These are phyloP conservation scores for Hypocreales sp. DNA, from an alignment of 2,329 filamentous ascomycete species.

Conservation along the genomic window DNA sequence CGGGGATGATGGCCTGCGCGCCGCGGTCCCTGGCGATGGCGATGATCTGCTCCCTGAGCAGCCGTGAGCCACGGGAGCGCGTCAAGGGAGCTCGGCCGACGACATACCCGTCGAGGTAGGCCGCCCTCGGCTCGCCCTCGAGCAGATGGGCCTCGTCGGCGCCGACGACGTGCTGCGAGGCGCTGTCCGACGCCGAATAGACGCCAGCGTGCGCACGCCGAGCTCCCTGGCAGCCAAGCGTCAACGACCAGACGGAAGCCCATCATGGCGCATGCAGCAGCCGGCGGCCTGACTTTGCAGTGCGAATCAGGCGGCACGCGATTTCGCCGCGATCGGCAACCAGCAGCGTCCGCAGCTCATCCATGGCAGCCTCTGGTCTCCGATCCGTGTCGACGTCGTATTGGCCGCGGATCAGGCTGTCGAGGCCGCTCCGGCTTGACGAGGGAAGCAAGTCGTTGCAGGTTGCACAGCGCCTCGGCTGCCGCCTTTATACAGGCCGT, in stretches of 20 bases:
- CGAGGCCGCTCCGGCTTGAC: no score
- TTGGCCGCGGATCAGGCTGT: no score
- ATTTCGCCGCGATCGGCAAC: constrained; percentile 15
- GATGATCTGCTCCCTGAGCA: constrained; percentile 8
- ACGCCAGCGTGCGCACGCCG: not conserved
- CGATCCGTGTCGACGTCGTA: no score
- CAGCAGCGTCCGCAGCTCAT: not conserved
- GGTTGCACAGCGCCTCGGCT: no score
- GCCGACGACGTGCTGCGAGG: constrained; percentile 19
- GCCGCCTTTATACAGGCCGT: no score
- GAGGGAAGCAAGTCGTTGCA: no score
- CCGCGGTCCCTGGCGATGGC: constrained; percentile 22
- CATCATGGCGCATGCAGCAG: not conserved
- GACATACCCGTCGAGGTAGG: not conserved
- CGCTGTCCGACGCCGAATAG: constrained; percentile 25
- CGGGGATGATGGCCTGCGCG: constrained; percentile 36
- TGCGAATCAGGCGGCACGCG: not conserved
- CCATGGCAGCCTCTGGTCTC: no score
- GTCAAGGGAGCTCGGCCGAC: no score
- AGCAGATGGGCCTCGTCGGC: constrained; percentile 1
- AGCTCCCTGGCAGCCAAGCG: not conserved
- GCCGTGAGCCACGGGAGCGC: no score
- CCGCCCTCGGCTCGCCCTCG: not conserved
- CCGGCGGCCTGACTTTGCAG: not conserved
- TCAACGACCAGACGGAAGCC: not conserved